Percentiles rank a stretch among this genome's conserved stretches.
phyloP scores from a whole-genome alignment of 2,329 filamentous ascomycete genomes.

The Colletotrichum spaethianum region DNA sequence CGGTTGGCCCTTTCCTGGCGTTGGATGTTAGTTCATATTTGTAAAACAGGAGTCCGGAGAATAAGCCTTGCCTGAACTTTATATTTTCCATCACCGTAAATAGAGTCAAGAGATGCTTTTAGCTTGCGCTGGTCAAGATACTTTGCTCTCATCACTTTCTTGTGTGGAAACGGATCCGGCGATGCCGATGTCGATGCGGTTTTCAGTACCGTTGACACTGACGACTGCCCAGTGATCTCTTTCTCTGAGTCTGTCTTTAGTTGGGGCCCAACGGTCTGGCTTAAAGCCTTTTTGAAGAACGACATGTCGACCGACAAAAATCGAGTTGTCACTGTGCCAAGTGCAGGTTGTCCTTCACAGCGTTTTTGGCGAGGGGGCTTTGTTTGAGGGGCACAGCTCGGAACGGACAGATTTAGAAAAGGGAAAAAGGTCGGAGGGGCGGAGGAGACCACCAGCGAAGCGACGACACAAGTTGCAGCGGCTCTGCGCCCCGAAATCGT shows the following conservation, averaged over 20 bases:
- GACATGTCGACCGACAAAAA: background rate
- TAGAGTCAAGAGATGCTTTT: slow-evolving; percentile 4
- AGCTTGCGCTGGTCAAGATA: slow-evolving; percentile 18
- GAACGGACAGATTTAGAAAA: background rate
- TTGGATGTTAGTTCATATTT: background rate
- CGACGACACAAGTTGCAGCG: background rate
- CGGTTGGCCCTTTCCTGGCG: background rate
- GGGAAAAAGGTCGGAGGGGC: background rate
- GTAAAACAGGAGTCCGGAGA: background rate
- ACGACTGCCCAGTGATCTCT: background rate
- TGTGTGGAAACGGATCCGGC: background rate
- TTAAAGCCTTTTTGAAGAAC: background rate
- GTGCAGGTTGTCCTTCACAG: slow-evolving; percentile 2
- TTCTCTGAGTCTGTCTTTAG: background rate
- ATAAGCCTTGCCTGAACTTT: slow-evolving; percentile 7
- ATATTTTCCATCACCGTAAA: slow-evolving; percentile 20
- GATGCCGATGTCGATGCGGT: background rate
- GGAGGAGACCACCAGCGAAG: background rate
- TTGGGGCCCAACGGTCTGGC: background rate
- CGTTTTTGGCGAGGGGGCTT: slow-evolving; percentile 7
- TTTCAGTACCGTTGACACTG: background rate
- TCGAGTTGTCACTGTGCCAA: too few species aligned
- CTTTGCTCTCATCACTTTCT: slow-evolving; percentile 2
- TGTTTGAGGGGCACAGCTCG: background rate
- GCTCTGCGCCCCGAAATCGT: slow-evolving; percentile 7